A percentile compares a stretch with the other conserved stretches of the same genome.
Evolutionary conservation across 192 early-diverging fungal species (phyloP).

Genomic region (Kickxella alabastrina): DNA sequence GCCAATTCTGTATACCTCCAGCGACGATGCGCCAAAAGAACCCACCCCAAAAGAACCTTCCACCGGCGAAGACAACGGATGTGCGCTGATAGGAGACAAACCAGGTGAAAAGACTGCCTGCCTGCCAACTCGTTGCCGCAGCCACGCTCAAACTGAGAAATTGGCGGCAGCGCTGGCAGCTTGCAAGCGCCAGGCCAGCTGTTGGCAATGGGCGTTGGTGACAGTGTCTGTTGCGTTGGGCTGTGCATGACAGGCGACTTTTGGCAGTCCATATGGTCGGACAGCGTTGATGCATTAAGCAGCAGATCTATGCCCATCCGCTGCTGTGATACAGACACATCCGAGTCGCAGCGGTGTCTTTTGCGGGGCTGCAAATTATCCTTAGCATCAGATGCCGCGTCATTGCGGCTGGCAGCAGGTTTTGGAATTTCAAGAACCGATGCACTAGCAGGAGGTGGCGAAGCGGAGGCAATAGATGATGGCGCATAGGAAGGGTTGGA

Average conservation of each 20-base stretch:
- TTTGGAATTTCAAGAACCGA: too few species aligned
- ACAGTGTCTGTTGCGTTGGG: not conserved
- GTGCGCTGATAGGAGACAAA: not conserved
- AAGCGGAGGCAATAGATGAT: slow-evolving; percentile 8
- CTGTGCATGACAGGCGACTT: slow-evolving; percentile 17
- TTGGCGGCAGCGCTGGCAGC: slow-evolving; percentile 24
- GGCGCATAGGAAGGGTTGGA: slow-evolving; percentile 23
- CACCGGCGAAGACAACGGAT: slow-evolving; percentile 13
- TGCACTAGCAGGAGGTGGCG: too few species aligned
- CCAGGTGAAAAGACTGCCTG: not conserved
- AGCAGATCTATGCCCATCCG: slow-evolving; percentile 42
- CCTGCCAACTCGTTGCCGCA: not conserved
- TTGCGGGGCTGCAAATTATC: slow-evolving; percentile 9
- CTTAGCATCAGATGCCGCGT: not conserved
- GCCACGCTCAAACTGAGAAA: slow-evolving; percentile 27
- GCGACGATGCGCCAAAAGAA: slow-evolving; percentile 15
- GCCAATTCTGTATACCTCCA: slow-evolving; percentile 33
- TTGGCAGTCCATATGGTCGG: slow-evolving; percentile 23
- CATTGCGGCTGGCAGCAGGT: too few species aligned
- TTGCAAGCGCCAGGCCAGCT: slow-evolving; percentile 2
- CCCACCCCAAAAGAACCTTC: slow-evolving; percentile 22
- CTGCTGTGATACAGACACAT: slow-evolving; percentile 16
- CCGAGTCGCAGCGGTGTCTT: slow-evolving; percentile 19
- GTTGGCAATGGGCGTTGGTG: not conserved
- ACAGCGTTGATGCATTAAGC: slow-evolving; percentile 42